A percentile compares a stretch with the other conserved stretches of the same genome.
Conservation (phyloP, 805 yeast genomes). For the Komagataella populi region DNA sequence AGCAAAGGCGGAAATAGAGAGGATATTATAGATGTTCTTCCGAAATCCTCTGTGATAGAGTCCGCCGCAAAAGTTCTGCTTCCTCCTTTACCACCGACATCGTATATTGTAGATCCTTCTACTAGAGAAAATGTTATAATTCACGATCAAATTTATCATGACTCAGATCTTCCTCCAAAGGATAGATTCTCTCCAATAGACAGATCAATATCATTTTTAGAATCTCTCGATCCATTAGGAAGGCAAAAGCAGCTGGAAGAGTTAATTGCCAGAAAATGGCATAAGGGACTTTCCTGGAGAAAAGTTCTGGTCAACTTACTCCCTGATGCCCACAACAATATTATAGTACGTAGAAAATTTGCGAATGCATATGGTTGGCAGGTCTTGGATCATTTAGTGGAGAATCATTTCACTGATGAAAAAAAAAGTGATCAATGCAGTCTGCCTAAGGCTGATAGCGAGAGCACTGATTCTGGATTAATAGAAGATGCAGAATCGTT, state of each 20-base stretch:
- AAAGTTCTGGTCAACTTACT: constrained; percentile 75
- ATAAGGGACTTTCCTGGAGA: constrained; percentile 73
- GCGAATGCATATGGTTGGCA: constrained; percentile 95
- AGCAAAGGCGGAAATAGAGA: constrained; percentile 4
- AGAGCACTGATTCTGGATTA: constrained; percentile 3
- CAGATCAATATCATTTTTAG: constrained; percentile 15
- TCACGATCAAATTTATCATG: constrained; percentile 69
- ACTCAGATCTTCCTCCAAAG: constrained; percentile 47
- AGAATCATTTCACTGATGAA: constrained; percentile 39
- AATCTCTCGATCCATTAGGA: constrained; percentile 16
- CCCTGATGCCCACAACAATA: constrained; percentile 94
- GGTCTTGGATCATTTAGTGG: constrained; percentile 70
- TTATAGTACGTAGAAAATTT: constrained; percentile 76
- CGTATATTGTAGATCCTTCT: constrained; percentile 55
- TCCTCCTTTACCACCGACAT: constrained; percentile 67
- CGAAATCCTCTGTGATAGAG: constrained; percentile 63
- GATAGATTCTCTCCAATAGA: constrained; percentile 13
- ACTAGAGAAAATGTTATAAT: constrained; percentile 53
- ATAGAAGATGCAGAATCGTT: background rate
- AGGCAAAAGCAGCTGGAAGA: constrained; percentile 49
- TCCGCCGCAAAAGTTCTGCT: constrained; percentile 66
- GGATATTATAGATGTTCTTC: constrained; percentile 21
- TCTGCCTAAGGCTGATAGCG: constrained; percentile 1
- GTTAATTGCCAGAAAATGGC: constrained; percentile 81
- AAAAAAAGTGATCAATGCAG: constrained; percentile 11